Conservation (phyloP, 495 filamentous ascomycete species). For the Podospora comata region DNA sequence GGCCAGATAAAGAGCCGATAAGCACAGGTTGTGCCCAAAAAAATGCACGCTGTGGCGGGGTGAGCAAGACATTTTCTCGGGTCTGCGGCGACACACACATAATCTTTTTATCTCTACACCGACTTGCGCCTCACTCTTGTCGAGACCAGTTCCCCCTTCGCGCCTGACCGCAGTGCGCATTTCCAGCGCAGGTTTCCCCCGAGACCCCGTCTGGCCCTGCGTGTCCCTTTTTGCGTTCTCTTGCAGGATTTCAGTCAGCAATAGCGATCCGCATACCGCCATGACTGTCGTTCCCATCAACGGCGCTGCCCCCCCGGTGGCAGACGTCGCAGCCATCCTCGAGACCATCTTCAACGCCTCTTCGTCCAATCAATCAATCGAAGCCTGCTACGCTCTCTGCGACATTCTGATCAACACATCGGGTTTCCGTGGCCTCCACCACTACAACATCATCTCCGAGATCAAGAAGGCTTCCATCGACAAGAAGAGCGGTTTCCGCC, state of each 20-base stretch:
- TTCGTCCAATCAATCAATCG: constrained; percentile 80
- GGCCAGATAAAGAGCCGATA: background rate
- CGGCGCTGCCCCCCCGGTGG: constrained; percentile 50
- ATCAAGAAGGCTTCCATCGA: constrained; percentile 85
- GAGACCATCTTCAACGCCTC: constrained; percentile 73
- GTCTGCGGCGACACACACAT: background rate
- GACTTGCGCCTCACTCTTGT: background rate
- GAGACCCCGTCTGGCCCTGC: constrained; percentile 12
- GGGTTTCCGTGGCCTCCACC: constrained; percentile 68
- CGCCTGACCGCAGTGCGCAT: constrained; percentile 17
- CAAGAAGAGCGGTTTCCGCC: constrained; percentile 84
- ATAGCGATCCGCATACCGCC: constrained; percentile 14
- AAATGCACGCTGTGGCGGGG: constrained; percentile 8
- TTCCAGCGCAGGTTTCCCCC: constrained; percentile 19
- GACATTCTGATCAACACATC: constrained; percentile 74
- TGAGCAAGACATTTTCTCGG: background rate
- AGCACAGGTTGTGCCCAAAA: constrained; percentile 3
- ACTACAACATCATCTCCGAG: constrained; percentile 67
- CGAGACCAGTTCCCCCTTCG: background rate
- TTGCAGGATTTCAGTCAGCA: constrained; percentile 16
- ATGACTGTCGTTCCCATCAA: constrained; percentile 35
- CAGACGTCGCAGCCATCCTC: constrained; percentile 71
- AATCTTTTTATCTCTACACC: constrained; percentile 5
- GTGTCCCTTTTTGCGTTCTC: background rate
- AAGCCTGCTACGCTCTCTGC: constrained; percentile 79